Evolutionary conservation across 805 yeast genomes (phyloP), one percentile per base, ranked within the genome.

Genomic region (Ogataea pilisensis): DNA sequence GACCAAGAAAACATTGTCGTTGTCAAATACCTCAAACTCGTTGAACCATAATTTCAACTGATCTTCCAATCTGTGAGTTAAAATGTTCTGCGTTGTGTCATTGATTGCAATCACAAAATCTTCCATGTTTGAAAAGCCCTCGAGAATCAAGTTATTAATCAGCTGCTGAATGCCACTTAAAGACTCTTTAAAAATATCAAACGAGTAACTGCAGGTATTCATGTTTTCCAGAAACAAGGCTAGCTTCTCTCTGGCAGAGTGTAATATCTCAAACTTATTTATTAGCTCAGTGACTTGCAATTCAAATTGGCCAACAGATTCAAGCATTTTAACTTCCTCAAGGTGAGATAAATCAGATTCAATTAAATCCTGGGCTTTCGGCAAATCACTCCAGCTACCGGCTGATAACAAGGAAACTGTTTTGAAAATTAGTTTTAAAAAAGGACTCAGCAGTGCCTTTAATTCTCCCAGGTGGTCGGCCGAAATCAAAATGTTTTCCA

Each of bases 341-440:
- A 48, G 42, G 27, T 48, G 58, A n/a, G 18, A 49, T 7, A 45
- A 35, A 24, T 46, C 50, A 7, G 61, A 51, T 5, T 58, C 61
- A 22, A 66, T 60, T 21, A 77, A 54, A 35, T 79, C 85, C 29
- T 69, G 60, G 1, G 78, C 76, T 43, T 69, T 70, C 0, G 70
- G 58, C 9, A 82, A 52, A 11, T 69, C 63, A 1, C 64, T 70
- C 95, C 95, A 85, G 8, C 66, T 65, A 1, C 74, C 57, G 2
- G 53, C 48, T 4, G 65, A 29, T 4, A 80, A 65, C 0, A 52
- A 43, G 3, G 49, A 44, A 2, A 82, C 46, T 0, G 61, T 41
- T 0, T 40, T 39, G 35, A 67, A 58, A 2, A 80, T 53, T 0
- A 51, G 39, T 2, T 50, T 42, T 11, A 55, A 12, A 5, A 34